phyloP scores from a whole-genome alignment of 305 asterid genomes.

The Stenogyne calaminthoides region DNA sequence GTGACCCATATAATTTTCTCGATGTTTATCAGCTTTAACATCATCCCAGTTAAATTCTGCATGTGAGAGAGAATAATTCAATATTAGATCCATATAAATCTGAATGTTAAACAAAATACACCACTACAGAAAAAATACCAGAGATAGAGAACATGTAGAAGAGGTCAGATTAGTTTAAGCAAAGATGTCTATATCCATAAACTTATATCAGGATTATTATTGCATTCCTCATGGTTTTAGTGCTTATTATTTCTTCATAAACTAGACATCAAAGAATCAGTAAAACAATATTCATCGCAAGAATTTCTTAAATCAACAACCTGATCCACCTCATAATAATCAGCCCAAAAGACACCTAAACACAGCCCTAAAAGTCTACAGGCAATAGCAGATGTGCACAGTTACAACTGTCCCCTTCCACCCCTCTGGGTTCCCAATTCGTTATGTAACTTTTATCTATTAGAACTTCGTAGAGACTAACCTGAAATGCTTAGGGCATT shows the following conservation, averaged over 20 bases:
- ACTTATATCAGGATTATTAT: background rate
- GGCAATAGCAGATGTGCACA: background rate
- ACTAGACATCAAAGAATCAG: background rate
- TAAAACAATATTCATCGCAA: background rate
- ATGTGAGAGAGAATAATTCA: slow-evolving; percentile 24
- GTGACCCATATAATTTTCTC: slow-evolving; percentile 95
- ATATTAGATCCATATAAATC: background rate
- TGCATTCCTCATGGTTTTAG: background rate
- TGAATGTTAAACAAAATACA: background rate
- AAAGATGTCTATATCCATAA: background rate
- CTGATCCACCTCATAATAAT: background rate
- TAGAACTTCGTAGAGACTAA: background rate
- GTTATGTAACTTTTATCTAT: background rate
- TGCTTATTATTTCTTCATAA: background rate
- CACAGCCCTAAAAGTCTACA: background rate
- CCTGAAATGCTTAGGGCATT: background rate
- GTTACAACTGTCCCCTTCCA: background rate
- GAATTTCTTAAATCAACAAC: background rate
- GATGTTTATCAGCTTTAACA: slow-evolving; percentile 91
- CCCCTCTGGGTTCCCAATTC: background rate
- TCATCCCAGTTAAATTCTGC: slow-evolving; percentile 99
- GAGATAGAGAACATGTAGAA: background rate
- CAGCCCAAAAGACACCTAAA: background rate
- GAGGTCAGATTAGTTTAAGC: background rate
- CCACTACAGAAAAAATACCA: background rate